Evolutionary conservation across 2,329 filamentous ascomycete genomes (phyloP).

Genomic region (Rugonectria rugulosa): DNA sequence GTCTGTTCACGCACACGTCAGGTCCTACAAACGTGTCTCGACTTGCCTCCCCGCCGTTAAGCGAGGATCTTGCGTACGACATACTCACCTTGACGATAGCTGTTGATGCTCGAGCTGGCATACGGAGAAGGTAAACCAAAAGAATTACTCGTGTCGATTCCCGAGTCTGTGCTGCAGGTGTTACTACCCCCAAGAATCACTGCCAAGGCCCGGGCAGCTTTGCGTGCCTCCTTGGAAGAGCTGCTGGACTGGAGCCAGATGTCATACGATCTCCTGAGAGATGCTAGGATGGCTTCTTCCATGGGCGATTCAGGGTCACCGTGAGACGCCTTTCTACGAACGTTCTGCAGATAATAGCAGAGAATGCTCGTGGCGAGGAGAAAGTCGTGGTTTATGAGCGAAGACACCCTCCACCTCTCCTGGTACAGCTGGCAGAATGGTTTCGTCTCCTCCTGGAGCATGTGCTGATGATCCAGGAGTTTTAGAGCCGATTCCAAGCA

Average conservation of each 20-base stretch:
- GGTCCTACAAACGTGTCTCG: not conserved
- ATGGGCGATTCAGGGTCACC: not conserved
- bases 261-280: slow-evolving; percentile 1
- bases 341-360: slow-evolving; percentile 9
- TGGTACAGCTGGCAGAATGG: slow-evolving; percentile 17
- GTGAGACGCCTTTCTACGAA: not conserved
- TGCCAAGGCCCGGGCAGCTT: slow-evolving; percentile 7
- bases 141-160: not conserved
- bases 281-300: not conserved
- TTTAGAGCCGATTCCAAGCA: slow-evolving; percentile 13
- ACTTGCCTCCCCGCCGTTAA: not conserved
- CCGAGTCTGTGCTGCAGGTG: not conserved
- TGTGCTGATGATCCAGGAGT: slow-evolving; percentile 11
- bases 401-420: slow-evolving; percentile 16
- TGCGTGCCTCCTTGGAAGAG: slow-evolving; percentile 7
- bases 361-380: slow-evolving; percentile 21
- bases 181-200: not conserved
- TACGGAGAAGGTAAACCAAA: not conserved
- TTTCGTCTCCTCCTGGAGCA: slow-evolving; percentile 15
- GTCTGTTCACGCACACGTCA: not conserved
- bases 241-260: slow-evolving; percentile 8
- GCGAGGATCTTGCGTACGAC: too few relatives aligned
- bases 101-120: not conserved
- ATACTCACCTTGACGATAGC: slow-evolving; percentile 1
- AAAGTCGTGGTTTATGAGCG: slow-evolving; percentile 16